phyloP scores from a whole-genome alignment of 805 yeast genomes.

The Yarrowia osloensis region DNA sequence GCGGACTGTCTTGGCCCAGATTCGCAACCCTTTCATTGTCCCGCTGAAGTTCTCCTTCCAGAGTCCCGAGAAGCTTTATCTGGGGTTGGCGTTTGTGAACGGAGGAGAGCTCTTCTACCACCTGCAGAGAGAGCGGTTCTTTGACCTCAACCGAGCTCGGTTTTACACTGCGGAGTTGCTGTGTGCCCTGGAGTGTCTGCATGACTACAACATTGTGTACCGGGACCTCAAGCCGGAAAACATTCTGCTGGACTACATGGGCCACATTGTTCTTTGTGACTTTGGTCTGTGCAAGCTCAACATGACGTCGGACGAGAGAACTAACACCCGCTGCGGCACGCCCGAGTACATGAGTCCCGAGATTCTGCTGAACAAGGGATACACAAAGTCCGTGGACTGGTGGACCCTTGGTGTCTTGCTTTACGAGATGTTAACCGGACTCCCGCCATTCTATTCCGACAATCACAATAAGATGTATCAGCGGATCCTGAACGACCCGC shows the following conservation, averaged over 20 bases:
- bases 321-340: constrained; percentile 94
- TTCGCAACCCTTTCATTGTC: constrained; percentile 92
- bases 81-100: constrained; percentile 88
- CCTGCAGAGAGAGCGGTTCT: constrained; percentile 84
- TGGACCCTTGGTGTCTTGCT: constrained; percentile 97
- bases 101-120: constrained; percentile 97
- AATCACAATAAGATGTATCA: constrained; percentile 91
- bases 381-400: constrained; percentile 95
- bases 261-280: constrained; percentile 96
- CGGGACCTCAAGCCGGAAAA: constrained; percentile 96
- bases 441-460: constrained; percentile 97
- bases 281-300: constrained; percentile 95
- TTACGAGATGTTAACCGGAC: constrained; percentile 94
- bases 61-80: constrained; percentile 87
- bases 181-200: constrained; percentile 89
- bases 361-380: constrained; percentile 84
- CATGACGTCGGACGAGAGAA: constrained; percentile 84
- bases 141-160: constrained; percentile 86
- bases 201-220: constrained; percentile 87
- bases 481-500: constrained; percentile 85
- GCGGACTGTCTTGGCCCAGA: constrained; percentile 89
- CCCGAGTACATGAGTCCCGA: constrained; percentile 98
- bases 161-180: constrained; percentile 93
- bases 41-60: constrained; percentile 96
- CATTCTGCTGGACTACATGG: constrained; percentile 90